A percentile compares a stretch with the other conserved stretches of the same genome.
Conservation (phyloP, 352 stramenopile species). For the Phytophthora pinifolia region DNA sequence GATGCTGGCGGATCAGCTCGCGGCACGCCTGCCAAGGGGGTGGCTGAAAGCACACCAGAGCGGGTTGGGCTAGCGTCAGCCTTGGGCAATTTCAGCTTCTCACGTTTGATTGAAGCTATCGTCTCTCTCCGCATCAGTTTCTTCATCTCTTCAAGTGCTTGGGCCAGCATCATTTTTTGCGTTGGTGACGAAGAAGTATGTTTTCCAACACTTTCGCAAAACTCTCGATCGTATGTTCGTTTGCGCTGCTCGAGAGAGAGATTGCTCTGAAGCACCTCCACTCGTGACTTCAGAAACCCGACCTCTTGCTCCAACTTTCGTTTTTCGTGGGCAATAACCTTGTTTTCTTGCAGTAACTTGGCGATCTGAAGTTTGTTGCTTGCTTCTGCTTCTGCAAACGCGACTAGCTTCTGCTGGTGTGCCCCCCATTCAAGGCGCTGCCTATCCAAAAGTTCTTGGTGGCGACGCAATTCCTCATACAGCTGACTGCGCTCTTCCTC, state of each 20-base stretch:
- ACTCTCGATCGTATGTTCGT: constrained; percentile 48
- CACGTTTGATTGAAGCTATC: constrained; percentile 29
- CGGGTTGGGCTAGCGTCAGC: not conserved
- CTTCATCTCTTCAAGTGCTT: constrained; percentile 46
- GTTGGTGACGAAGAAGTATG: constrained; percentile 19
- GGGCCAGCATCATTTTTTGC: constrained; percentile 27
- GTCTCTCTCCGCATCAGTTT: constrained; percentile 32
- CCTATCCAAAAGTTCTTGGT: constrained; percentile 31
- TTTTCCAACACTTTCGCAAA: constrained; percentile 26
- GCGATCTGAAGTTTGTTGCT: constrained; percentile 35
- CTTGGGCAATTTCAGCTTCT: constrained; percentile 36
- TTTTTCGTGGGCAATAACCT: constrained; percentile 39
- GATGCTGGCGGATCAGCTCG: not conserved
- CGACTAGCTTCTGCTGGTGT: constrained; percentile 30
- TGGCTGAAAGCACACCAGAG: not conserved
- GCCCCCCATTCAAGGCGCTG: constrained; percentile 34
- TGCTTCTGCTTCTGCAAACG: constrained; percentile 32
- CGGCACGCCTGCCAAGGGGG: not conserved
- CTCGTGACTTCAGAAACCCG: constrained; percentile 32
- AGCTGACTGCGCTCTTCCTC: constrained; percentile 59
- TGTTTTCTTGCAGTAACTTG: constrained; percentile 44
- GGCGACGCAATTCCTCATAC: constrained; percentile 39
- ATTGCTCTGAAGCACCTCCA: constrained; percentile 47
- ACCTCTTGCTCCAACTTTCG: constrained; percentile 52
- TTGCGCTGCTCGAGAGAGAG: constrained; percentile 52